Base-by-base conservation (phyloP, 768 basidiomycete species). In the Tulasnella sp. region DNA sequence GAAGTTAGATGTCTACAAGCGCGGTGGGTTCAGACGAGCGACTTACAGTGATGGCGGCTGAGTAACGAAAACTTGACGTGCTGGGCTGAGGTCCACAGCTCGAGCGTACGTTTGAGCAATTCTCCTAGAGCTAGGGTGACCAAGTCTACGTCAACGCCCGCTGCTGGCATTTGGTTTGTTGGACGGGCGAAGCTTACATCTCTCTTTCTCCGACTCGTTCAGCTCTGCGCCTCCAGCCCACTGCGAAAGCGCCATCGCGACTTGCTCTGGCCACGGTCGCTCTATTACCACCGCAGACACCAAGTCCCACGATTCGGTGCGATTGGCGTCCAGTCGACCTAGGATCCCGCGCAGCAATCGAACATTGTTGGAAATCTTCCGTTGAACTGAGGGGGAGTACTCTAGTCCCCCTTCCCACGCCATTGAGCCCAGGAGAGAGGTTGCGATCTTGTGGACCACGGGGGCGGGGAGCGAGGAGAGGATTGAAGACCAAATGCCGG, bases 31-130 rank as follows among this genome's bases (percentile, higher is more conserved):
- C 35, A 12, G 14, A 69, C 69, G 11, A 70, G 71, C 36, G 0
- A 82, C 90, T 74, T 80, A 94, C 93, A 92, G 69, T 82, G 87
- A 80, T 96, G 94, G 22, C 85, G 84, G 26, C 86, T 85, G 7
- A 94, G 82, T 29, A 91, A 80, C 0, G 93, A 92, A 78, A 90
- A 90, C 74, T 88, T 90, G 77, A 97, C 84, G 76, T 94, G 90
- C 62, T 90, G 90, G 1, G 87, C 79, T 29, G 88, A 85, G 4
- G 89, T 83, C 96, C 96, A 98, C 0, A 84, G 77, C 5, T 87
- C 86, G 7, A 91, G 77, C 0, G 79, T 75, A 1, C 72, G 73
- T 26, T 78, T 72, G n/a, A 81, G 69, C 14, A 81, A 76, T 11
- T 62, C 63, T 59, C 75, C 74, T 3, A 79, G 62, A 35, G 73